Evolutionary conservation across 1,284 basidiomycete species (phyloP).

Genomic region (Fistulina hepatica): DNA sequence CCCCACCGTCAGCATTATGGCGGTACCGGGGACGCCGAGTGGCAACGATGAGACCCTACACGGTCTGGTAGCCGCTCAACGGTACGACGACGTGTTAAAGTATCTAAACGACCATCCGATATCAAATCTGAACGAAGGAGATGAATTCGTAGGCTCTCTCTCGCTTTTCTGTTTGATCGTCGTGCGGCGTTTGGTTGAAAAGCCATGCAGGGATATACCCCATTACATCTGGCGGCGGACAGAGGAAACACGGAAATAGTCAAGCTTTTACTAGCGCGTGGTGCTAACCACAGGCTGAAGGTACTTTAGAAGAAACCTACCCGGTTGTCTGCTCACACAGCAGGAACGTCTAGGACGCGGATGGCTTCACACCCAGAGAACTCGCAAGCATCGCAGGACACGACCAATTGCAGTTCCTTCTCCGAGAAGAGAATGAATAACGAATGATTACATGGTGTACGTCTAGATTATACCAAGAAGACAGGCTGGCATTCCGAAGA

Average conservation of each 20-base stretch:
- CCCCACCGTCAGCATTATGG: slow-evolving; percentile 51
- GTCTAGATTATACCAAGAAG: too few species aligned
- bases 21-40: slow-evolving; percentile 26
- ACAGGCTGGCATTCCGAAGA: too few species aligned
- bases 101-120: slow-evolving; percentile 34
- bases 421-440: too few species aligned
- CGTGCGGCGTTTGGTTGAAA: slow-evolving; percentile 4
- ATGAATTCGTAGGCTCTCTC: slow-evolving; percentile 51
- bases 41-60: slow-evolving; percentile 43
- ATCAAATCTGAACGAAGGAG: slow-evolving; percentile 27
- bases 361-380: slow-evolving; percentile 55
- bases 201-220: slow-evolving; percentile 62
- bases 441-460: too few species aligned
- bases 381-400: slow-evolving; percentile 61
- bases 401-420: too few species aligned
- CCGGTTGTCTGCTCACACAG: slow-evolving; percentile 2
- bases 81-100: slow-evolving; percentile 34
- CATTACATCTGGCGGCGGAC: slow-evolving; percentile 78
- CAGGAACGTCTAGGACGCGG: slow-evolving; percentile 47
- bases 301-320: slow-evolving; percentile 24
- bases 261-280: slow-evolving; percentile 47
- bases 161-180: slow-evolving; percentile 1
- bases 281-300: slow-evolving; percentile 55
- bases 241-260: slow-evolving; percentile 57
- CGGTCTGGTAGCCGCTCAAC: slow-evolving; percentile 51